A percentile compares a stretch with the other conserved stretches of the same genome.
Evolutionary conservation across 495 filamentous ascomycete genomes (phyloP).

Genomic region (Neurospora intermedia): DNA sequence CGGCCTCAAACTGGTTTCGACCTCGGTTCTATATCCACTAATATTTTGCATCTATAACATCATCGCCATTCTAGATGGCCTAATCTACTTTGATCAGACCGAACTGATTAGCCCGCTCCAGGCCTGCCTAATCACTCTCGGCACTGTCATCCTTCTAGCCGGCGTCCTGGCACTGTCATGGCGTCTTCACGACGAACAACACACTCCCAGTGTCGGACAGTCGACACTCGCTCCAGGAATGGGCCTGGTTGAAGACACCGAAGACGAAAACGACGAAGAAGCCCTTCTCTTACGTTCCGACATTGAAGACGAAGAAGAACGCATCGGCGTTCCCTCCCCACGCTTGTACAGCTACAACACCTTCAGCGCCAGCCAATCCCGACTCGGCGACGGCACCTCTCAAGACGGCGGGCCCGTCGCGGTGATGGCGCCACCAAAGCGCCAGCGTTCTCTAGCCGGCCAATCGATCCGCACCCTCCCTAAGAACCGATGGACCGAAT

Average conservation of each 20-base stretch:
- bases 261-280: slow-evolving; percentile 42
- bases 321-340: slow-evolving; percentile 8
- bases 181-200: slow-evolving; percentile 69
- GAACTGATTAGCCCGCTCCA: slow-evolving; percentile 63
- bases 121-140: slow-evolving; percentile 75
- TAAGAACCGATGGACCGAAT: slow-evolving; percentile 39
- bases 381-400: slow-evolving; percentile 15
- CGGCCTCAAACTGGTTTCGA: slow-evolving; percentile 87
- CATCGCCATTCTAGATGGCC: slow-evolving; percentile 90
- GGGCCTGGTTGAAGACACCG: slow-evolving; percentile 55
- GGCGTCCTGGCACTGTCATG: slow-evolving; percentile 91
- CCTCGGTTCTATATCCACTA: slow-evolving; percentile 91
- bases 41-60: slow-evolving; percentile 99
- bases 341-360: slow-evolving; percentile 32
- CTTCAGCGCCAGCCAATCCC: slow-evolving; percentile 18
- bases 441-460: slow-evolving; percentile 11
- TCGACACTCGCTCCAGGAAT: slow-evolving; percentile 57
- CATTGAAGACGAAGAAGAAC: slow-evolving; percentile 26
- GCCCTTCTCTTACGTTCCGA: slow-evolving; percentile 30
- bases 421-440: slow-evolving; percentile 1
- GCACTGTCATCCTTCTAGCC: slow-evolving; percentile 72
- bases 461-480: slow-evolving; percentile 23
- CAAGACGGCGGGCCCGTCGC: slow-evolving; percentile 1
- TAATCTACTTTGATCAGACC: slow-evolving; percentile 93
- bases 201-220: slow-evolving; percentile 47